Evolutionary conservation across 805 yeast species (phyloP), one percentile per base, ranked within the genome.

Genomic region (Lipomyces starkeyi): DNA sequence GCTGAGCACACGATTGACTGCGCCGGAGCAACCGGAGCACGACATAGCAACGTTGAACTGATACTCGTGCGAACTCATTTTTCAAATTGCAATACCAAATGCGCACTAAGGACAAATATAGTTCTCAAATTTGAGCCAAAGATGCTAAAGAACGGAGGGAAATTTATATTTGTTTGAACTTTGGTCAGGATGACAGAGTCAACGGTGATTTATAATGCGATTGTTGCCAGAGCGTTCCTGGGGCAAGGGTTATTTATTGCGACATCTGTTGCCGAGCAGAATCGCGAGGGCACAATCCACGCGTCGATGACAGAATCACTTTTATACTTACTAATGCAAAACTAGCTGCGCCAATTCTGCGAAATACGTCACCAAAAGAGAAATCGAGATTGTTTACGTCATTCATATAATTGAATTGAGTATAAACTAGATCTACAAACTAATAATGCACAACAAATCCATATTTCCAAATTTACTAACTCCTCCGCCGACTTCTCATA

Each of bases 1-100:
- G 61, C 49, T 65, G 40, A 71, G 84, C 0, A 88, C 98, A 74
- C 91, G 86, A 78, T 87, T 86, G 60, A 94, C 91, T 6, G 98
- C 97, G 66, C 85, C 86, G 27, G 97, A 90, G 80, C 99, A 94
- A 79, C 85, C 91, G 14, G 90, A 85, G 76, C 97, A 93, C 64
- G 91, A 75, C 97, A 93, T 93, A 58, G 88, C 82, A 66, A 93
- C 97, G 69, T 92, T 85, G 78, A 86, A 93, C 73, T 88, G 90
- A 79, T 90, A 91, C 75, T 89, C 86, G 77, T 88, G 87, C 47
- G 80, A 80, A 9, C 85, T 73, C 87, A 84, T 85, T 58, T 60
- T 56, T 53, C 34, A 53, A 29, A 25, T 4, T 22, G n/a, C 2
- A 8, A 20, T 11, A 37, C 17, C 43, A 37, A 37, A 37, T 11